Percentiles rank a stretch among this genome's conserved stretches.
Evolutionary conservation across 2,329 filamentous ascomycete species (phyloP).

Genomic region (Microdochium nivale): DNA sequence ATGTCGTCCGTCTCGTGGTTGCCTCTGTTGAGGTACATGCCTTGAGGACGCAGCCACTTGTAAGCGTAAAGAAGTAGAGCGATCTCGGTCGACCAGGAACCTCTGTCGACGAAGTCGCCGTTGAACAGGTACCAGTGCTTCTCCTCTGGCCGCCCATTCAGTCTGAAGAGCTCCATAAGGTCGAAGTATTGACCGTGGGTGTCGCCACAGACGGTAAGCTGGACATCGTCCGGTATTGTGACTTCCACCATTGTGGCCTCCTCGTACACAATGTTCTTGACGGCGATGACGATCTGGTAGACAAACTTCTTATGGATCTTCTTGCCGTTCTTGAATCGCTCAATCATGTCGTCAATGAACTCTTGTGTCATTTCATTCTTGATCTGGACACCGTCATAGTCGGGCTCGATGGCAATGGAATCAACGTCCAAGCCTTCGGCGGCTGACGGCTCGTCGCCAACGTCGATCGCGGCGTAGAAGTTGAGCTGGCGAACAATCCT

Average conservation of each 20-base stretch:
- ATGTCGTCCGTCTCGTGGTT: constrained; percentile 99
- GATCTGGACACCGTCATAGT: constrained; percentile 77
- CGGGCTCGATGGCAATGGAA: constrained; percentile 70
- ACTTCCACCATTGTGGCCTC: constrained; percentile 97
- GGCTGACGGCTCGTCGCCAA: constrained; percentile 85
- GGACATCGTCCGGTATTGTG: constrained; percentile 65
- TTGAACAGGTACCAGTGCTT: constrained; percentile 96
- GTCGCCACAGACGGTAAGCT: constrained; percentile 91
- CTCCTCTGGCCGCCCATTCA: constrained; percentile 77
- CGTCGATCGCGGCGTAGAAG: constrained; percentile 91
- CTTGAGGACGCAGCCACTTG: constrained; percentile 85
- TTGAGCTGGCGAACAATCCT: constrained; percentile 88
- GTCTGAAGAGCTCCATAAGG: constrained; percentile 87
- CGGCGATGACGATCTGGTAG: constrained; percentile 88
- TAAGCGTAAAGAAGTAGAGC: constrained; percentile 88
- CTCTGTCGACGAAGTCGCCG: constrained; percentile 95
- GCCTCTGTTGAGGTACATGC: constrained; percentile 92
- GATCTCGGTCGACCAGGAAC: constrained; percentile 97
- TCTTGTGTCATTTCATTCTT: constrained; percentile 85
- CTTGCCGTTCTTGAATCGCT: constrained; percentile 93
- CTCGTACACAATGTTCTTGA: constrained; percentile 81
- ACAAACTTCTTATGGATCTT: constrained; percentile 94
- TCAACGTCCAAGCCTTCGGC: constrained; percentile 86
- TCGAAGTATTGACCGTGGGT: constrained; percentile 98
- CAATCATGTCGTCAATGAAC: constrained; percentile 95